A percentile compares a stretch with the other conserved stretches of the same genome.
Evolutionary conservation across 164 flowering plant species (phyloP).

Genomic region (Nymphaea thermarum): DNA sequence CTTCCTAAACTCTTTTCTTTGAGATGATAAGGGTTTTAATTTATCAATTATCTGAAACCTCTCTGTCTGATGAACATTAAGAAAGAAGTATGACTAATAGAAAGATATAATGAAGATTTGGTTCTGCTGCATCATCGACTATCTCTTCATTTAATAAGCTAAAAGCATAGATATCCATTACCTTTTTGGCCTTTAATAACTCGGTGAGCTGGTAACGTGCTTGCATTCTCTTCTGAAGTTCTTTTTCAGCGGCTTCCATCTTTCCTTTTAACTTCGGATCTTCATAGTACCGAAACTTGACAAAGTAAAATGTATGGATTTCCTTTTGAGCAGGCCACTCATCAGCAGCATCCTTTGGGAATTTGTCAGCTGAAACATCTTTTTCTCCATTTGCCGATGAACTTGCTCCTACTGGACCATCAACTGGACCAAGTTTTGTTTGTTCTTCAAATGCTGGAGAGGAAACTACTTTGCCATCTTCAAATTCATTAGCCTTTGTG

Average conservation of each 20-base stretch:
- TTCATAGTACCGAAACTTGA: slow-evolving; percentile 45
- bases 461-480: slow-evolving; percentile 28
- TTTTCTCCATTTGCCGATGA: slow-evolving; percentile 34
- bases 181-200: slow-evolving; percentile 55
- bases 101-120: no score
- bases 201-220: slow-evolving; percentile 47
- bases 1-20: slow-evolving; percentile 33
- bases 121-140: no score
- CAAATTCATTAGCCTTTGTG: slow-evolving; percentile 24
- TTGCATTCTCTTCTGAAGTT: slow-evolving; percentile 43
- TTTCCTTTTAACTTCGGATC: slow-evolving; percentile 68
- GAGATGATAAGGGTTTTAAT: slow-evolving; percentile 34
- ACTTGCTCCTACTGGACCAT: slow-evolving; percentile 40
- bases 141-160: no score
- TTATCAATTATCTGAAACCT: slow-evolving; percentile 36
- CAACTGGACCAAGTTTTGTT: slow-evolving; percentile 30
- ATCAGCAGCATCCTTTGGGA: slow-evolving; percentile 70
- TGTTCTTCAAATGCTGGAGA: slow-evolving; percentile 23
- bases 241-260: slow-evolving; percentile 57
- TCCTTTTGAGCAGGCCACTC: slow-evolving; percentile 78
- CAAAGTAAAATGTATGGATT: slow-evolving; percentile 51
- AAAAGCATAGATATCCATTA: slow-evolving; percentile 8
- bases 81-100: no score
- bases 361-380: slow-evolving; percentile 18
- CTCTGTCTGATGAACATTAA: slow-evolving; percentile 28